Base-by-base conservation (phyloP, 257 asterid genomes). In the Verbena officinalis region DNA sequence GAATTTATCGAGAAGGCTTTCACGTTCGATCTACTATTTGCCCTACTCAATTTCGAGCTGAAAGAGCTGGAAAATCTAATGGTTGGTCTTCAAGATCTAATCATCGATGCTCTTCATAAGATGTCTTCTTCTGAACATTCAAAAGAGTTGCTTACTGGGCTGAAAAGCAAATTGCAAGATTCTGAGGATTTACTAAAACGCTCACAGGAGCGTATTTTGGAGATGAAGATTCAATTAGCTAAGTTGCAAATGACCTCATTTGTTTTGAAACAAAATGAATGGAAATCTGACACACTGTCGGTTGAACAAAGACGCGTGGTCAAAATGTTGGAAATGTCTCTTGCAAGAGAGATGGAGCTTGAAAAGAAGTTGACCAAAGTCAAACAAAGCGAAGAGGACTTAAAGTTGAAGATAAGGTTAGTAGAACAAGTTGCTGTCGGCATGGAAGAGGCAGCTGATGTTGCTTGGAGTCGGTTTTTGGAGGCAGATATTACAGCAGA, bases 361-460 rank as follows among this genome's bases (percentile, higher is more conserved):
- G 99, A 87, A 74, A 93, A 84, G 87, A 83, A 84, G 80, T 60
- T 90, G 54, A 72, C 67, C 1, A 74, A 75, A 64, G 69, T 68
- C 55, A 87, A 78, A 68, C 95, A 80, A 69, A 90, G 83, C n/a
- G 97, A 93, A 78, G 86, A 93, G 60, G 97, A 90, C 76, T 72
- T 86, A 0, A 86, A 72, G 58, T 44, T 76, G 57, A 93, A 87
- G 83, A 80, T 78, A 10, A 64, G 73, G 9, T 75, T 90, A 56
- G 81, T 80, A 8, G 95, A 87, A 58, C 90, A 87, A 80, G 91
- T 93, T 24, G 89, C 97, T 9, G 57, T 72, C 34, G 67, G 77
- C 78, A 87, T 87, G 97, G 97, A 93, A 76, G 97, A 87, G 85
- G 95, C 91, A 9, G 97, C 96, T 1, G 97, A 90, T 78, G 95